These are phyloP conservation scores for Microbotryum lychnidis-dioicae DNA, from an alignment of 1,284 basidiomycete genomes.

Conservation along the genomic window DNA sequence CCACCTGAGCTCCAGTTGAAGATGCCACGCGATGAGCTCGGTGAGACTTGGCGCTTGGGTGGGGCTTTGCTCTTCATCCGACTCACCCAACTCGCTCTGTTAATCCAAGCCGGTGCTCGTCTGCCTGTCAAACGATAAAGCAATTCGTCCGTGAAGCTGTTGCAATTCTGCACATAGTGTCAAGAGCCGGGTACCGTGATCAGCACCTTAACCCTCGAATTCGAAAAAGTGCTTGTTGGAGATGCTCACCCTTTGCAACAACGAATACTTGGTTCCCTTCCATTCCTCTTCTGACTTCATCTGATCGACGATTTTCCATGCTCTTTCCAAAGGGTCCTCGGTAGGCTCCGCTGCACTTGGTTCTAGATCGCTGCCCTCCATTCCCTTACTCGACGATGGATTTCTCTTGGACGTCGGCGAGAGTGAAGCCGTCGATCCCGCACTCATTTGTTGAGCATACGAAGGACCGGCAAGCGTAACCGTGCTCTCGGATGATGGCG, in stretches of 20 bases:
- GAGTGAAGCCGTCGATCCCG: background rate
- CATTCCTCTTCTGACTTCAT: constrained; percentile 28
- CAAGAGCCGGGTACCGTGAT: too few species aligned
- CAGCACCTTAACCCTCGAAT: too few species aligned
- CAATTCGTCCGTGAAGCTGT: constrained; percentile 36
- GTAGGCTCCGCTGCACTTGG: background rate
- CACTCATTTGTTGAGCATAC: background rate
- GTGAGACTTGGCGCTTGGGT: too few species aligned
- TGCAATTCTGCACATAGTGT: constrained; percentile 33
- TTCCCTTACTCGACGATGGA: background rate
- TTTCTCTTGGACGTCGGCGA: background rate
- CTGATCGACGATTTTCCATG: constrained; percentile 23
- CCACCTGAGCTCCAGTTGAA: constrained; percentile 10
- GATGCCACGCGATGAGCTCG: too few species aligned
- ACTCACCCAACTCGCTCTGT: constrained; percentile 25
- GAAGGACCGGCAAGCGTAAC: too few species aligned
- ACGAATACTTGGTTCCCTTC: constrained; percentile 28
- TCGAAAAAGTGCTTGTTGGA: too few species aligned
- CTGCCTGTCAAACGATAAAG: constrained; percentile 32
- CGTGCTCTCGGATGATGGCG: too few species aligned
- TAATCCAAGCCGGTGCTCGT: constrained; percentile 34
- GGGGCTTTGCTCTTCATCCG: too few species aligned
- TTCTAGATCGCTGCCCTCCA: background rate
- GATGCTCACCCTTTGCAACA: constrained; percentile 19
- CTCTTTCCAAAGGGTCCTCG: constrained; percentile 10